These are phyloP conservation scores for Erysimum cheiranthoides DNA, from an alignment of 345 rosid genomes.

Conservation along the genomic window DNA sequence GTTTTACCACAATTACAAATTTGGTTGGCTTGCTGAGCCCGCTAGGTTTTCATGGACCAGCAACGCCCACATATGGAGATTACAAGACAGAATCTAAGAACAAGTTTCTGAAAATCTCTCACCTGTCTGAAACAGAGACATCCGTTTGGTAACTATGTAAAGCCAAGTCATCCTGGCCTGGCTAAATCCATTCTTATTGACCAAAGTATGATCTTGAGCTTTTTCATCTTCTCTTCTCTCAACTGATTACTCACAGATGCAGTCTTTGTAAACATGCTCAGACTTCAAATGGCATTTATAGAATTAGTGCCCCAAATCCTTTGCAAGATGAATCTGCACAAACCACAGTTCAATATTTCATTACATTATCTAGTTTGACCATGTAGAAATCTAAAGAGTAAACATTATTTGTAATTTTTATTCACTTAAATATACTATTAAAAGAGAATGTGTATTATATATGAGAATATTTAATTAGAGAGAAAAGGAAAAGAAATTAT, in stretches of 20 bases:
- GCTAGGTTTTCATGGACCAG: background rate
- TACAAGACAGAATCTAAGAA: background rate
- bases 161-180: background rate
- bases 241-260: background rate
- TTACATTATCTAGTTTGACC: background rate
- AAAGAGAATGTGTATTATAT: background rate
- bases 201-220: background rate
- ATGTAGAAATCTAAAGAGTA: background rate
- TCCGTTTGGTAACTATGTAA: background rate
- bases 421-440: background rate
- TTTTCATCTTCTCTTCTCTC: conserved; percentile 1
- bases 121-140: background rate
- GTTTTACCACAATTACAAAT: too few relatives aligned
- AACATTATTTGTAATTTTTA: background rate
- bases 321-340: background rate
- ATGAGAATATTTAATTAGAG: background rate
- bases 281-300: background rate
- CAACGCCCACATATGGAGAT: background rate
- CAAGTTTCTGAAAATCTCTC: background rate
- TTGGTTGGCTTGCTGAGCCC: too few relatives aligned
- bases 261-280: background rate
- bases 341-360: background rate
- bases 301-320: background rate
- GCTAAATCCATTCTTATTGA: background rate
- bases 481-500: too few relatives aligned